Evolutionary conservation across 768 basidiomycete genomes (phyloP), one percentile per base, ranked within the genome.

Genomic region (Cytidiella melzeri): DNA sequence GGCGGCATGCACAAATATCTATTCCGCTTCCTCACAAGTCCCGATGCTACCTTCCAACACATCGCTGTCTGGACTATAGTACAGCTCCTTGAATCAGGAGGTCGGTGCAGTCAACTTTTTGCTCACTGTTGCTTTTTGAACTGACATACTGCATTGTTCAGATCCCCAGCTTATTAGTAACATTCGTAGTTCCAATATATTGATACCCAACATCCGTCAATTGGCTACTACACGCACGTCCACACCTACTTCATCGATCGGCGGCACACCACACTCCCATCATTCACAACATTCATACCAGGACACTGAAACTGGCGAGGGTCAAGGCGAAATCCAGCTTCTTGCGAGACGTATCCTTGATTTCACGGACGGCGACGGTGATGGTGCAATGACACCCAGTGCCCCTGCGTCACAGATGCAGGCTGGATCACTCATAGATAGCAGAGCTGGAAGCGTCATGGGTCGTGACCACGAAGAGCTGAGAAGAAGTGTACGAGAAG

Each of bases 11-110:
- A 97, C 65, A 80, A 79, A 52, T 99, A 99, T 69, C 75, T 99
- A 39, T 86, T 91, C 63, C 81, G 91, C 40, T 99, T 99, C 81
- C 69, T 99, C 58, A 90, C 82, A 37, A 94, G 90, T 61, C 73
- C 87, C 5, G 96, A 99, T 61, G 86, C 91, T 12, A 99, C 96
- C 1, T 99, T 99, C 84, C 94, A 97, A 66, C 96, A 99, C 63
- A 99, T 98, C 55, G 96, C 96, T 27, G 93, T 99, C 39, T 99
- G 96, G 96, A 97, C 96, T 0, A 94, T 98, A 57, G 94, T 97
- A 21, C 96, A 99, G 63, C 71, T 99, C 19, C 75, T 99, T 23
- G 96, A 99, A 65, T 95, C 95, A n/a, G 89, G 91, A 53, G 90
- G 87, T 89, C 56, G 38, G 72, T 56, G 1, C 1, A 18, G 6